phyloP scores from a whole-genome alignment of 1,284 basidiomycete species.

The Leccinum subfulvum region DNA sequence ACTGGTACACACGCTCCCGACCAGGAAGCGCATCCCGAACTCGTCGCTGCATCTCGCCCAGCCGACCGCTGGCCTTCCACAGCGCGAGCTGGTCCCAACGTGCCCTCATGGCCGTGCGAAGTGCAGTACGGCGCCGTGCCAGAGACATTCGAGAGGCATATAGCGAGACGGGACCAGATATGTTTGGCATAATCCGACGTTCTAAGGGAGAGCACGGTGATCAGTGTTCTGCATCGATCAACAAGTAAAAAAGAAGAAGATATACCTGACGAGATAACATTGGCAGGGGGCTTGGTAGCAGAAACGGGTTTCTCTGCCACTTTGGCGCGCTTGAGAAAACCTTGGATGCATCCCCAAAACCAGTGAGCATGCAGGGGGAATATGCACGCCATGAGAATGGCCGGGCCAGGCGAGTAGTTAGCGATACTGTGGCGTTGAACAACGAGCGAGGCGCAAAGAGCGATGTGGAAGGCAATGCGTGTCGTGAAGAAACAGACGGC shows the following conservation, averaged over 20 bases:
- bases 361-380: slow-evolving; percentile 52
- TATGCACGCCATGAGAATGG: slow-evolving; percentile 41
- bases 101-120: slow-evolving; percentile 28
- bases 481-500: slow-evolving; percentile 51
- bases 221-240: background rate
- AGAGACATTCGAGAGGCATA: slow-evolving; percentile 23
- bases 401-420: slow-evolving; percentile 40
- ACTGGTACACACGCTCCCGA: slow-evolving; percentile 33
- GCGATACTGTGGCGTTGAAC: slow-evolving; percentile 32
- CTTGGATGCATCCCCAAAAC: slow-evolving; percentile 53
- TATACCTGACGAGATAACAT: slow-evolving; percentile 9
- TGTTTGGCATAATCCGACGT: slow-evolving; percentile 13
- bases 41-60: slow-evolving; percentile 31
- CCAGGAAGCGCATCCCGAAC: slow-evolving; percentile 29
- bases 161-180: slow-evolving; percentile 2
- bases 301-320: slow-evolving; percentile 3
- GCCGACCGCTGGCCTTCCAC: slow-evolving; percentile 29
- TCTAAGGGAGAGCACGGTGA: slow-evolving; percentile 7
- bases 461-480: slow-evolving; percentile 51
- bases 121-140: slow-evolving; percentile 28
- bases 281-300: slow-evolving; percentile 4
- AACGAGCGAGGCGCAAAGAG: slow-evolving; percentile 38
- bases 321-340: slow-evolving; percentile 43
- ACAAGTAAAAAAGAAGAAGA: background rate
- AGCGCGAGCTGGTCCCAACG: slow-evolving; percentile 32